Evolutionary conservation across 1,284 basidiomycete species (phyloP).

Genomic region (Boletus smithii): DNA sequence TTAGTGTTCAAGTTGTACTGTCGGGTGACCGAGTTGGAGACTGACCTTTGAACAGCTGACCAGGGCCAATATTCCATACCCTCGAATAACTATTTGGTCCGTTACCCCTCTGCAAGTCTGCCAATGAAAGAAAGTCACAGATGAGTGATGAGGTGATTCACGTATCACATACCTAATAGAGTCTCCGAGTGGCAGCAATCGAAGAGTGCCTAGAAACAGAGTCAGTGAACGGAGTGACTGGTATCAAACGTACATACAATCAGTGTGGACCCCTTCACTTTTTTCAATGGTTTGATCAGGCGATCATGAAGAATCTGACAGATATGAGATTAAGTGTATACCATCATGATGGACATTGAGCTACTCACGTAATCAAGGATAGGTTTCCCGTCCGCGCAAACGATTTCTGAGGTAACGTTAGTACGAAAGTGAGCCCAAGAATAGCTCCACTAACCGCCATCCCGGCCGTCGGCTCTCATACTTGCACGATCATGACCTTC

Average conservation of each 20-base stretch:
- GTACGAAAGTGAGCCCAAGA: not conserved
- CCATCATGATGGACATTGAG: no score
- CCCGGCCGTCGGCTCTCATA: constrained; percentile 31
- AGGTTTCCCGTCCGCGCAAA: constrained; percentile 19
- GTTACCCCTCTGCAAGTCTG: constrained; percentile 19
- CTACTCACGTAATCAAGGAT: constrained; percentile 26
- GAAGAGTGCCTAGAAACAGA: constrained; percentile 22
- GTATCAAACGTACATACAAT: constrained; percentile 18
- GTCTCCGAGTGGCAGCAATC: constrained; percentile 34
- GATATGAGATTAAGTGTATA: not conserved
- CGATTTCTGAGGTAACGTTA: constrained; percentile 20
- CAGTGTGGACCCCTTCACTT: constrained; percentile 18
- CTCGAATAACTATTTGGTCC: constrained; percentile 20
- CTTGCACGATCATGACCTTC: constrained; percentile 17
- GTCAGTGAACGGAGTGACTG: constrained; percentile 3
- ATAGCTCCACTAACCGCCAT: constrained; percentile 32
- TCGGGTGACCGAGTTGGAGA: not conserved
- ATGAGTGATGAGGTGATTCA: not conserved
- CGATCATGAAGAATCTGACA: constrained; percentile 21
- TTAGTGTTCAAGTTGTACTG: no score
- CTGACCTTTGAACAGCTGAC: constrained; percentile 20
- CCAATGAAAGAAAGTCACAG: not conserved
- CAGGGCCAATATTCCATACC: constrained; percentile 17
- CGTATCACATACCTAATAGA: constrained; percentile 21
- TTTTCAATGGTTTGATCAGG: constrained; percentile 20